Conservation (phyloP, 2,329 filamentous ascomycete genomes). For the Helotiales sp. region DNA sequence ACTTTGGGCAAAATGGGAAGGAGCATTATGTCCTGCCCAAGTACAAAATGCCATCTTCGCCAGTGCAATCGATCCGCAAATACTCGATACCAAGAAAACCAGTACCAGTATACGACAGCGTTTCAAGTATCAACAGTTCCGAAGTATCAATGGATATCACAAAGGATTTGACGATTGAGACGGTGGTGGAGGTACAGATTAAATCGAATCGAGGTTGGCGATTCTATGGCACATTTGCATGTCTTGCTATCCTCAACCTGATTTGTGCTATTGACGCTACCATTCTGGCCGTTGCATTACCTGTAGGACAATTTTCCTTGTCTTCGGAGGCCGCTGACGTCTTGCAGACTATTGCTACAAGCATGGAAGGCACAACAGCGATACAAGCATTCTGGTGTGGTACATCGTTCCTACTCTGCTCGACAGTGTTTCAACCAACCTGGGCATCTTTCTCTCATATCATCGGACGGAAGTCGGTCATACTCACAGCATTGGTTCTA, state of each 20-base stretch:
- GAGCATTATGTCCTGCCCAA: background rate
- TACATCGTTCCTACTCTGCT: conserved; percentile 7
- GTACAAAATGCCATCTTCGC: background rate
- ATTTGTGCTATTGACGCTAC: conserved; percentile 6
- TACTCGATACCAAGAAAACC: background rate
- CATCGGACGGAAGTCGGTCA: conserved; percentile 24
- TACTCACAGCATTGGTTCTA: conserved; percentile 23
- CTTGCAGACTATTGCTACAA: conserved; percentile 1
- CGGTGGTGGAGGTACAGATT: background rate
- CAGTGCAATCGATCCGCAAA: background rate
- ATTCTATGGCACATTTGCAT: conserved; percentile 8
- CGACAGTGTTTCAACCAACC: conserved; percentile 37
- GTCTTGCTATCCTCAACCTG: conserved; percentile 4
- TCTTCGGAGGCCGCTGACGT: background rate
- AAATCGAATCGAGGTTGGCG: background rate
- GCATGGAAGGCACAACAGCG: conserved; percentile 8
- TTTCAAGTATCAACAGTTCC: background rate
- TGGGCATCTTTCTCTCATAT: conserved; percentile 30
- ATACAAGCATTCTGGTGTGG: conserved; percentile 14
- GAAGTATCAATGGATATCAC: background rate
- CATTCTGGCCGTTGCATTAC: conserved; percentile 1
- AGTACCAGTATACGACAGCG: background rate
- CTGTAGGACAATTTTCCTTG: background rate
- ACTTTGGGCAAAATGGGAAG: background rate
- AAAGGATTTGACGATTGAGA: background rate